Percentiles rank a stretch among this genome's conserved stretches.
Evolutionary conservation across 1,284 basidiomycete genomes (phyloP).

Genomic region (Boletellus deceptivus): DNA sequence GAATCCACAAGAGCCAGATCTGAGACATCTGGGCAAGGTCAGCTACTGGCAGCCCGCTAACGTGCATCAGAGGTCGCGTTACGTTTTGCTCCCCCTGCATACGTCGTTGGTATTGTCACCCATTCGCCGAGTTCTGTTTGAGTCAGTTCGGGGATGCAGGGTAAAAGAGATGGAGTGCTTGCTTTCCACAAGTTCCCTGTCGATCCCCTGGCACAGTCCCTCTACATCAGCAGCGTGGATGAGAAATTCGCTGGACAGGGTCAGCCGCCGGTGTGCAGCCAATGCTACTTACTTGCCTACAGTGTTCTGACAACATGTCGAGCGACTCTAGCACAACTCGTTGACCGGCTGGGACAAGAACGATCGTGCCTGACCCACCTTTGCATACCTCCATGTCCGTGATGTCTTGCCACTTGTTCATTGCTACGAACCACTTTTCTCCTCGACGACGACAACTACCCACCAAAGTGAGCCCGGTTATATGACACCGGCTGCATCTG

Average conservation of each 20-base stretch:
- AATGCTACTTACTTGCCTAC: conserved; percentile 54
- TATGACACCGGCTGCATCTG: background rate
- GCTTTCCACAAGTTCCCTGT: conserved; percentile 87
- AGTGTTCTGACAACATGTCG: conserved; percentile 68
- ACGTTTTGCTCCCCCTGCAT: conserved; percentile 96
- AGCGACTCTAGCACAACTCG: conserved; percentile 56
- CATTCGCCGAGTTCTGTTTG: conserved; percentile 83
- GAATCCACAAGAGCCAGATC: conserved; percentile 85
- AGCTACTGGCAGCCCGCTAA: conserved; percentile 2
- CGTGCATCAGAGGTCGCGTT: background rate
- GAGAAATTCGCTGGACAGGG: conserved; percentile 76
- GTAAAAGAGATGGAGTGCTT: conserved; percentile 27
- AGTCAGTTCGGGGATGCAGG: conserved; percentile 10
- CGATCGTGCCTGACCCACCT: conserved; percentile 44
- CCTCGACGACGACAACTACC: conserved; percentile 81
- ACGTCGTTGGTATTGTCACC: conserved; percentile 90
- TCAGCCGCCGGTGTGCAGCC: conserved; percentile 8
- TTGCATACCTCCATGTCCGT: conserved; percentile 91
- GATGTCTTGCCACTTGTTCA: conserved; percentile 98
- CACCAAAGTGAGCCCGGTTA: conserved; percentile 1
- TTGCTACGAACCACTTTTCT: conserved; percentile 89
- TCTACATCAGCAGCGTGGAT: conserved; percentile 98
- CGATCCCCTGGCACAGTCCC: conserved; percentile 95
- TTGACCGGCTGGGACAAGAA: background rate
- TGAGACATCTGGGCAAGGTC: conserved; percentile 57